phyloP scores from a whole-genome alignment of 148 eudicot genomes.

The Fagopyrum homotropicum region DNA sequence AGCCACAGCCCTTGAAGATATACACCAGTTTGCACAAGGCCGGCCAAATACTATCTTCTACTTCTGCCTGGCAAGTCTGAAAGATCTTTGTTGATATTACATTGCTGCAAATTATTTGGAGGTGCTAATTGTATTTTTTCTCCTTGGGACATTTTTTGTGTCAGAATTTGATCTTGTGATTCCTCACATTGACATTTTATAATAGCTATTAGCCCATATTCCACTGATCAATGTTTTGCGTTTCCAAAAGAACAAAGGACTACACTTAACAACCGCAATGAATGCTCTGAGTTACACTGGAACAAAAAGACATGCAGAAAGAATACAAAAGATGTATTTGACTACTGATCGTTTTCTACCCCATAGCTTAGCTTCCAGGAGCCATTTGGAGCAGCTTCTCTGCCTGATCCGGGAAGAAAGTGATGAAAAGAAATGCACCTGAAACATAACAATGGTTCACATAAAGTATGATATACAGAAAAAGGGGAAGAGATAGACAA shows the following conservation, averaged over 20 bases:
- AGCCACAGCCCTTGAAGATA: no score
- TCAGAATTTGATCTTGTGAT: no score
- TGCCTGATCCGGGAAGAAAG: constrained; percentile 83
- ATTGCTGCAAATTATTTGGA: no score
- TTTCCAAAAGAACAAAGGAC: neutral
- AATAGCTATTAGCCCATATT: no score
- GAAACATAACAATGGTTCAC: neutral
- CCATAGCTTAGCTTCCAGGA: constrained; percentile 39
- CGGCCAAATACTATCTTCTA: no score
- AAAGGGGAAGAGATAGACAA: neutral
- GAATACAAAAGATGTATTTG: neutral
- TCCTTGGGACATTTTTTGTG: no score
- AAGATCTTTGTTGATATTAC: no score
- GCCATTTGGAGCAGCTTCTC: constrained; percentile 49
- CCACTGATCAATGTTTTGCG: neutral
- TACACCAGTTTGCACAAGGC: no score
- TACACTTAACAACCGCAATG: neutral
- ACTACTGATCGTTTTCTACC: neutral
- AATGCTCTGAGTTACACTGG: neutral
- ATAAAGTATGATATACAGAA: neutral
- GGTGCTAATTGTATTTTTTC: no score
- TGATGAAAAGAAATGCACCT: constrained; percentile 69
- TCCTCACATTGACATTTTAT: no score
- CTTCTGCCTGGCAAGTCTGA: no score
- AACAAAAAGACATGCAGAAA: neutral